Percentiles rank a stretch among this genome's conserved stretches.
Conservation (phyloP, 164 flowering plant genomes). For the Vitis cinerea region DNA sequence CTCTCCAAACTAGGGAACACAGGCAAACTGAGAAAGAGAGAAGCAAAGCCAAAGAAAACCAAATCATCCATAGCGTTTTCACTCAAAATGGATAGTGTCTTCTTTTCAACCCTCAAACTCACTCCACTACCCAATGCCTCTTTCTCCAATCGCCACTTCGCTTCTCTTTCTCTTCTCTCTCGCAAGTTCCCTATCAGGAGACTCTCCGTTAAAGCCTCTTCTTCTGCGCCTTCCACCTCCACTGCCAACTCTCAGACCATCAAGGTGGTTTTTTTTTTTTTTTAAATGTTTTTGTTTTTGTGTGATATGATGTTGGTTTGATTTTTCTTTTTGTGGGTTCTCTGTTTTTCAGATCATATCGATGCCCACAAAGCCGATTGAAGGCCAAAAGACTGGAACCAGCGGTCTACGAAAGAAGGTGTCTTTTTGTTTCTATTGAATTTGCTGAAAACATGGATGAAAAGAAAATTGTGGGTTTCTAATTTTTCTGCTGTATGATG, state of each 20-base stretch:
- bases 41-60: neutral
- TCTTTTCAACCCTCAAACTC: constrained; percentile 9
- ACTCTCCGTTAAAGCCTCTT: constrained; percentile 34
- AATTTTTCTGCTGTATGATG: neutral
- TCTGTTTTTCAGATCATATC: constrained; percentile 45
- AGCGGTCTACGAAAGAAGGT: constrained; percentile 98
- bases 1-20: no score
- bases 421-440: neutral
- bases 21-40: neutral
- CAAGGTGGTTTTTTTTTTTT: constrained; percentile 31
- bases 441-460: neutral
- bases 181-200: constrained; percentile 14
- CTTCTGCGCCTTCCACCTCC: constrained; percentile 42
- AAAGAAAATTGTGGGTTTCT: neutral
- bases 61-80: constrained; percentile 15
- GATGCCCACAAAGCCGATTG: constrained; percentile 81
- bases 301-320: neutral
- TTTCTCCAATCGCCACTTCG: constrained; percentile 15
- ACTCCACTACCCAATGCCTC: constrained; percentile 8
- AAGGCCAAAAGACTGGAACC: constrained; percentile 97
- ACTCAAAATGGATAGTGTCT: constrained; percentile 8
- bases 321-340: constrained; percentile 1
- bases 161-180: constrained; percentile 5
- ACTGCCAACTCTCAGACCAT: constrained; percentile 50
- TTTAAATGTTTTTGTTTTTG: neutral